These are phyloP conservation scores for Daucus carota DNA, from an alignment of 129 eudicot genomes.

Conservation along the genomic window DH1_v3.0 NC_030386.2:3061501-3062000, in stretches of 20 bases:
- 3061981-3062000: slow-evolving; percentile 39
- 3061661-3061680: slow-evolving; percentile 80
- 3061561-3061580: slow-evolving; percentile 71
- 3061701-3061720: slow-evolving; percentile 98
- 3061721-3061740: slow-evolving; percentile 94
- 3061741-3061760: slow-evolving; percentile 99
- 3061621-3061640: slow-evolving; percentile 90
- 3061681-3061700: slow-evolving; percentile 93
- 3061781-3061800: slow-evolving; percentile 95
- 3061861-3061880: slow-evolving; percentile 84
- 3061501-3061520: not conserved
- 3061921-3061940: slow-evolving; percentile 48
- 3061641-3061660: slow-evolving; percentile 98
- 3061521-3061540: slow-evolving; percentile 8
- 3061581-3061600: slow-evolving; percentile 99
- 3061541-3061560: slow-evolving; percentile 33
- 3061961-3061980: slow-evolving; percentile 41
- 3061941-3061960: slow-evolving; percentile 44
- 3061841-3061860: slow-evolving; percentile 58
- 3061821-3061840: slow-evolving; percentile 58
- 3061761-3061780: slow-evolving; percentile 98
- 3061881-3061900: slow-evolving; percentile 89
- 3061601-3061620: slow-evolving; percentile 88
- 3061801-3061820: slow-evolving; percentile 74
- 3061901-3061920: slow-evolving; percentile 61